Conservation (phyloP, 2,329 filamentous ascomycete species). For the Ascochyta rabiei region DNA sequence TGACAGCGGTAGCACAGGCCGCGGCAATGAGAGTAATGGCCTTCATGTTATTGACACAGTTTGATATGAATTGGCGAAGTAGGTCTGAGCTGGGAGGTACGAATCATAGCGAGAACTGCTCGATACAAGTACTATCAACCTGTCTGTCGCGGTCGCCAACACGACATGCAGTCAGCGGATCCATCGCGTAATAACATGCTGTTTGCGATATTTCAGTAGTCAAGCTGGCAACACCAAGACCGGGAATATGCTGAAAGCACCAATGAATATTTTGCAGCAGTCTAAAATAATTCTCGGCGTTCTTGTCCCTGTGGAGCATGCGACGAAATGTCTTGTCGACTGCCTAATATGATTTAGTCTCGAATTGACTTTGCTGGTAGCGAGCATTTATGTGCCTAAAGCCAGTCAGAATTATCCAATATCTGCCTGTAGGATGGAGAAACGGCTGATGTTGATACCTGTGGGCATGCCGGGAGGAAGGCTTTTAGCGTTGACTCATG, state of each 20-base stretch:
- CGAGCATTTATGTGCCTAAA: background rate
- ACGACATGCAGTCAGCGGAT: conserved; percentile 4
- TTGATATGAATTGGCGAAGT: background rate
- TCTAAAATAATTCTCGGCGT: conserved; percentile 6
- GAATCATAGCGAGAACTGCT: background rate
- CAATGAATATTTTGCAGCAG: background rate
- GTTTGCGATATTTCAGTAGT: background rate
- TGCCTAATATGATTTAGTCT: conserved; percentile 10
- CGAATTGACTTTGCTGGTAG: background rate
- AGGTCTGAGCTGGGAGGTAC: background rate
- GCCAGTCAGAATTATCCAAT: background rate
- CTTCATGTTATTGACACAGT: conserved; percentile 6
- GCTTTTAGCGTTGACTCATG: no score
- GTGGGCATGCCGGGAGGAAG: no score
- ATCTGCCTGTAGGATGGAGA: background rate
- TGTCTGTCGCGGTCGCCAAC: background rate
- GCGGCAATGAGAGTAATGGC: conserved; percentile 13
- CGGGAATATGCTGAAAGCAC: conserved; percentile 1
- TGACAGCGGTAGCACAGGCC: conserved; percentile 18
- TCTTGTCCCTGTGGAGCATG: conserved; percentile 11
- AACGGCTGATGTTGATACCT: no score
- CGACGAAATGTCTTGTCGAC: conserved; percentile 8
- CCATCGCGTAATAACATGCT: conserved; percentile 7
- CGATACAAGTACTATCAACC: background rate
- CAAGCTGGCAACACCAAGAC: conserved; percentile 7